A percentile compares a stretch with the other conserved stretches of the same genome.
Conservation (phyloP, 768 basidiomycete genomes). For the Peribolospora kevripleyi region DNA sequence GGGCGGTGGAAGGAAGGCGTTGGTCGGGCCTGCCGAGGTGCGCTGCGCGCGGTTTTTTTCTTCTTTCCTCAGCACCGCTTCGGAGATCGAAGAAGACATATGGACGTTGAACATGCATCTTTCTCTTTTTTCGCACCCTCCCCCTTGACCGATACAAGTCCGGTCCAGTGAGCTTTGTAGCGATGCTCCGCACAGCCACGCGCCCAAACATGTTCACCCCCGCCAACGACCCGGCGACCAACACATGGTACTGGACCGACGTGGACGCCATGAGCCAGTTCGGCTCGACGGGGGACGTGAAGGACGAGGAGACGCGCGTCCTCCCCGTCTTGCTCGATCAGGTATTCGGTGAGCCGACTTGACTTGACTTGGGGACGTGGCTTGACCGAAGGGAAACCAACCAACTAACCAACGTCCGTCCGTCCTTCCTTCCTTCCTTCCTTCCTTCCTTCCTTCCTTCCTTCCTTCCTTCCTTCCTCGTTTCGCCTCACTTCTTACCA, state of each 20-base stretch:
- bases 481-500: neutral
- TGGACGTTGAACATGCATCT: neutral
- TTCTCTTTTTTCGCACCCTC: neutral
- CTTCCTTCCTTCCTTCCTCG: too few relatives aligned
- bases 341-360: conserved; percentile 46
- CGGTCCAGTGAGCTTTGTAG: conserved; percentile 47
- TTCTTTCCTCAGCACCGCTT: neutral
- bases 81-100: too few relatives aligned
- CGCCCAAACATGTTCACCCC: conserved; percentile 57
- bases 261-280: conserved; percentile 51
- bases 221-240: conserved; percentile 51
- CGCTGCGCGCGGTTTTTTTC: neutral
- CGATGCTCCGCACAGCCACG: conserved; percentile 55
- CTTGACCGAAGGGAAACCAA: neutral
- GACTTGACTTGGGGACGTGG: neutral
- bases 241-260: conserved; percentile 84
- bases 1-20: conserved; percentile 15
- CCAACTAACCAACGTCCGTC: neutral
- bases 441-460: neutral
- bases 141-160: conserved; percentile 8
- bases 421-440: neutral
- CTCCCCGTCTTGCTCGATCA: conserved; percentile 79
- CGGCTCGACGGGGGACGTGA: conserved; percentile 25
- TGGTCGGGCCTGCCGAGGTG: conserved; percentile 6
- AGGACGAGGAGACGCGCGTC: conserved; percentile 38